Base-by-base conservation (phyloP, 148 eudicot species). In the Heliosperma pusillum region DNA sequence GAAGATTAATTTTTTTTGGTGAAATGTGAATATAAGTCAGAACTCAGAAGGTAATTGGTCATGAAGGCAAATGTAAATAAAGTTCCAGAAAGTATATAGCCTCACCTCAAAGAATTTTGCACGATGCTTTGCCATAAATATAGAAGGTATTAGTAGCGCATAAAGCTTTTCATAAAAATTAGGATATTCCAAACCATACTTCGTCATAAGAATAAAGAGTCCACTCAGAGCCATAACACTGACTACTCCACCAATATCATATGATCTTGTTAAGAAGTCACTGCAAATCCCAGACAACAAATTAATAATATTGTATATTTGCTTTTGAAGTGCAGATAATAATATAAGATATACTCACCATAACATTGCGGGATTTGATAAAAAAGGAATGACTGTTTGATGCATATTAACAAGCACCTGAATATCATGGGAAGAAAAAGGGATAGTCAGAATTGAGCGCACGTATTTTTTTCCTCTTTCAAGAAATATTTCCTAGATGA, bases 201-300 rank as follows among this genome's bases (percentile, higher is more conserved):
- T 86, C 24, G 96, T 92, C 96, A 95, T 95, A 74, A 95, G 96
- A 85, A 92, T 73, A 79, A 74, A 92, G 47, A 95, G 88, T 58
- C 98, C 88, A 75, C 85, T 89, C 47, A 95, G 83, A 83, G 98
- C 93, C 98, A 95, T 92, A 76, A 95, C 97, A 83, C 98, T 95
- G 53, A 89, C 84, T 77, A 92, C 96, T 74, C 98, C 98, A 36
- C 98, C 98, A 78, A 92, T 88, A 82, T 92, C 97, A 81, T 92
- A 95, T 13, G 98, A 95, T 78, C 89, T 83, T n/a, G 98, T 90
- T 80, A 95, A 86, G 84, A 95, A 95, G 78, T 95, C 98, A 85
- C 98, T 95, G 98, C 90, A 90, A 11, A 70, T 74, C 21, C 66
- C 58, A 74, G 50, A 68, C 30, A 47, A 75, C 9, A 5, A 52